Conservation (phyloP, 805 yeast species). For the Kodamaea hsintzibuensis region DNA sequence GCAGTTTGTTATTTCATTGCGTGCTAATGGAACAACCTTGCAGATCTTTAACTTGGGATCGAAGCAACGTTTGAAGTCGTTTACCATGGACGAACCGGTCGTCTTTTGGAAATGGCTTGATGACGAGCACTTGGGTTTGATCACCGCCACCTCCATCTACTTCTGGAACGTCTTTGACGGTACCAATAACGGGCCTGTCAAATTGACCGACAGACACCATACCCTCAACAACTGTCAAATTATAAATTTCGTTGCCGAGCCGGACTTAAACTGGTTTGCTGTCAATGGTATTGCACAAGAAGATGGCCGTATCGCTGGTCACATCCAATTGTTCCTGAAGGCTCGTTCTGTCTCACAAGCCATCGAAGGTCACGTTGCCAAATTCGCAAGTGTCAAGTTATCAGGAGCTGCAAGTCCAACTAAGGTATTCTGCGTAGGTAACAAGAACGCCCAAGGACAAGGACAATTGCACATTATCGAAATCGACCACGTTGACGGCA, state of each 20-base stretch:
- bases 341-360: conserved; percentile 93
- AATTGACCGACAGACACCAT: conserved; percentile 81
- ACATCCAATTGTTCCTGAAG: conserved; percentile 87
- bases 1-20: conserved; percentile 84
- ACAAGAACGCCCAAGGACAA: conserved; percentile 70
- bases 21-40: conserved; percentile 95
- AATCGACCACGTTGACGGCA: conserved; percentile 87
- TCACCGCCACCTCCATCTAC: conserved; percentile 74
- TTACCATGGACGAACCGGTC: conserved; percentile 83
- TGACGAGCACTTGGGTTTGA: conserved; percentile 72
- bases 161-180: conserved; percentile 85
- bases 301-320: conserved; percentile 92
- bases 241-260: conserved; percentile 84
- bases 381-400: conserved; percentile 74
- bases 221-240: conserved; percentile 79
- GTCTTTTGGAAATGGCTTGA: conserved; percentile 95
- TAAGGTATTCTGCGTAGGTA: conserved; percentile 90
- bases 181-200: conserved; percentile 73
- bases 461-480: conserved; percentile 88
- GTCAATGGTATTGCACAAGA: conserved; percentile 94
- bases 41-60: conserved; percentile 89
- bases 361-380: conserved; percentile 96
- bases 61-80: conserved; percentile 86
- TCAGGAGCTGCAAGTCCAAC: conserved; percentile 74
- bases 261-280: conserved; percentile 87